These are phyloP conservation scores for Tricharina praecox DNA, from an alignment of 495 filamentous ascomycete genomes.

Conservation along the genomic window DNA sequence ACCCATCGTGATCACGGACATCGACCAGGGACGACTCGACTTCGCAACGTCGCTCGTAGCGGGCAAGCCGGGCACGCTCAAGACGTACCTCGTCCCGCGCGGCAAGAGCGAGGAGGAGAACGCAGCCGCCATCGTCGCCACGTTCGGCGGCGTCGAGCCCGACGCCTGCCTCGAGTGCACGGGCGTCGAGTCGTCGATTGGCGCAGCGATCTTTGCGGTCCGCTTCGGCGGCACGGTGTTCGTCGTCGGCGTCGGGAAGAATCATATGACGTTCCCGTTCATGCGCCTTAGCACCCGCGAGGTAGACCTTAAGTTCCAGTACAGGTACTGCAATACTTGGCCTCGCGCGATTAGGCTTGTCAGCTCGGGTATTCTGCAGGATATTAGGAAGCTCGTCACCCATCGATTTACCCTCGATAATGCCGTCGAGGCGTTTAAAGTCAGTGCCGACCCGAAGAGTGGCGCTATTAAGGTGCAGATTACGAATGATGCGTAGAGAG, in stretches of 20 bases:
- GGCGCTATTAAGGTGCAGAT: slow-evolving; percentile 95
- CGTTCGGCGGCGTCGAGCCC: slow-evolving; percentile 55
- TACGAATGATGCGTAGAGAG: slow-evolving; percentile 34
- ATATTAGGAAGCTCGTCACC: slow-evolving; percentile 66
- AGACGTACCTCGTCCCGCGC: slow-evolving; percentile 60
- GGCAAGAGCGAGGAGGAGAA: slow-evolving; percentile 49
- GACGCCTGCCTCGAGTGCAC: slow-evolving; percentile 75
- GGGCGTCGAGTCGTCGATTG: slow-evolving; percentile 76
- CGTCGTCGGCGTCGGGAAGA: slow-evolving; percentile 81
- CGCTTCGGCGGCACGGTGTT: slow-evolving; percentile 92
- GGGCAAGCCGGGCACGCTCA: slow-evolving; percentile 33
- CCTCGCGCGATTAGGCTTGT: slow-evolving; percentile 78
- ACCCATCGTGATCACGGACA: slow-evolving; percentile 81
- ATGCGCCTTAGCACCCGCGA: slow-evolving; percentile 80
- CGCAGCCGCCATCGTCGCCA: slow-evolving; percentile 45
- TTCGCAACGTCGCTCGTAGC: slow-evolving; percentile 71
- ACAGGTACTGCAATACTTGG: slow-evolving; percentile 91
- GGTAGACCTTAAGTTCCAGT: slow-evolving; percentile 89
- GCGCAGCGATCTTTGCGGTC: slow-evolving; percentile 67
- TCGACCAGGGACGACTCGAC: slow-evolving; percentile 63
- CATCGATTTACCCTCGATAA: slow-evolving; percentile 76
- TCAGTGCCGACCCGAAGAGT: slow-evolving; percentile 67
- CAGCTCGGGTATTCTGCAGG: slow-evolving; percentile 54
- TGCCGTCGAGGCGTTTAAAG: slow-evolving; percentile 74
- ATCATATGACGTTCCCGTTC: slow-evolving; percentile 85